Conservation (phyloP, 2,329 filamentous ascomycete genomes). For the Colletotrichum navitas region DNA sequence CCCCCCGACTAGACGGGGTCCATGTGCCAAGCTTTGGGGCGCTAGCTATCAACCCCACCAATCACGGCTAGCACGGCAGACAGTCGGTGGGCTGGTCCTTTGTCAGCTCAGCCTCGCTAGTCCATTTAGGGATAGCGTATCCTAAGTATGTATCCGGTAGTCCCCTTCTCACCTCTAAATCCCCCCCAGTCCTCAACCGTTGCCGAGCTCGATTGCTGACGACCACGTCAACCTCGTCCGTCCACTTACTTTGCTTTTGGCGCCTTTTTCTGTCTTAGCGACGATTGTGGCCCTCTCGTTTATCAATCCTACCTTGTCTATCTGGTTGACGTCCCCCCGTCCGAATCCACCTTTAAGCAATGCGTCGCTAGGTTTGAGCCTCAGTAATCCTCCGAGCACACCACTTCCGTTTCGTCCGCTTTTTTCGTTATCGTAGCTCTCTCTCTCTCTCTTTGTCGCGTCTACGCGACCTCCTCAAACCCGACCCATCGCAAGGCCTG, state of each 20-base stretch:
- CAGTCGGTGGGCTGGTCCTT: constrained; percentile 11
- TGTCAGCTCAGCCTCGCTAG: constrained; percentile 42
- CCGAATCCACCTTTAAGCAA: constrained; percentile 17
- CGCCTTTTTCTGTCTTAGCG: constrained; percentile 15
- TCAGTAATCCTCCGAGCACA: constrained; percentile 25
- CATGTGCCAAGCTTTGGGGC: constrained; percentile 40
- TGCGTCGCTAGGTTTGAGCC: constrained; percentile 40
- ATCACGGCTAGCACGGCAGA: constrained; percentile 37
- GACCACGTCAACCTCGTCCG: constrained; percentile 37
- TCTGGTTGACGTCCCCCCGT: neutral
- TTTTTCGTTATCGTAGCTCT: neutral
- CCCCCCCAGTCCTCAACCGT: constrained; percentile 23
- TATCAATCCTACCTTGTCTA: neutral
- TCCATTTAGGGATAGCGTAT: constrained; percentile 37
- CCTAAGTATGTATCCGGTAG: neutral
- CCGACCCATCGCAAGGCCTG: constrained; percentile 21
- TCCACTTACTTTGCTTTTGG: constrained; percentile 37
- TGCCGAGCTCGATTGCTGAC: constrained; percentile 35
- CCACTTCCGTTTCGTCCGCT: neutral
- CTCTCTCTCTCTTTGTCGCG: neutral
- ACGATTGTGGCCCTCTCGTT: neutral
- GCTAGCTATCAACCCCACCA: neutral
- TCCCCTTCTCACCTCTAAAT: constrained; percentile 30
- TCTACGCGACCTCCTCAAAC: neutral
- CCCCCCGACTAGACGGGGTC: constrained; percentile 22